Base-by-base conservation (phyloP, 1,284 basidiomycete genomes). In the Sporisorium scitamineum region DNA sequence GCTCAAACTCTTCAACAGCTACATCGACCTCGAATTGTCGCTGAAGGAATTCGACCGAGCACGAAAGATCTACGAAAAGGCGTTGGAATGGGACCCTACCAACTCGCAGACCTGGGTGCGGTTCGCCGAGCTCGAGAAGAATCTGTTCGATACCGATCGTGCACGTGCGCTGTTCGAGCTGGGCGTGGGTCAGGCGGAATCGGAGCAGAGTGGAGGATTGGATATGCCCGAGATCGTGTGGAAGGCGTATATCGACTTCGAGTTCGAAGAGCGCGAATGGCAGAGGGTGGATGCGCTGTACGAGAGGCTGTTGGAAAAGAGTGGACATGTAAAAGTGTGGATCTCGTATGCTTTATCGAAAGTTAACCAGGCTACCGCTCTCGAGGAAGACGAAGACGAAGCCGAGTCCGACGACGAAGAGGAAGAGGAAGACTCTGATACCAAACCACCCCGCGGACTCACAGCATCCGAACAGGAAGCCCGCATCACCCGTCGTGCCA, bases 151-250 rank as follows among this genome's bases (percentile, higher is more conserved):
- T 86, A 92, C 93, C 84, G 88, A 91, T 27, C 94, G 97, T 51
- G 94, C 95, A 3, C 92, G 97, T 16, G 95, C 91, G 3, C 95
- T 99, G 82, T 99, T 94, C 86, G 95, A 99, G 86, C 90, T 99
- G 41, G 97, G 94, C 3, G 90, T 96, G n/a, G 88, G 92, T 3
- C 97, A 99, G 83, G 71, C 76, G 5, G 79, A 79, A 31, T 44
- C 53, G 5, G 51, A 62, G 8, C 50, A 54, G 8, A 87, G 89
- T 0, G 91, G 91, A n/a, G 81, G 79, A 0, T 88, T 99, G 44
- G 95, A 97, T 63, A 98, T 98, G 94, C 97, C 97, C 2, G 97
- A 99, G 86, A 89, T 97, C 13, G 89, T 97, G 0, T 86, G 85
- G 83, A 87, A 89, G 85, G 93, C 94, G 5, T 99, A 95, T 86